Evolutionary conservation across 345 rosid species (phyloP), one percentile per base, ranked within the genome.

Genomic region (Salix brachista): DNA sequence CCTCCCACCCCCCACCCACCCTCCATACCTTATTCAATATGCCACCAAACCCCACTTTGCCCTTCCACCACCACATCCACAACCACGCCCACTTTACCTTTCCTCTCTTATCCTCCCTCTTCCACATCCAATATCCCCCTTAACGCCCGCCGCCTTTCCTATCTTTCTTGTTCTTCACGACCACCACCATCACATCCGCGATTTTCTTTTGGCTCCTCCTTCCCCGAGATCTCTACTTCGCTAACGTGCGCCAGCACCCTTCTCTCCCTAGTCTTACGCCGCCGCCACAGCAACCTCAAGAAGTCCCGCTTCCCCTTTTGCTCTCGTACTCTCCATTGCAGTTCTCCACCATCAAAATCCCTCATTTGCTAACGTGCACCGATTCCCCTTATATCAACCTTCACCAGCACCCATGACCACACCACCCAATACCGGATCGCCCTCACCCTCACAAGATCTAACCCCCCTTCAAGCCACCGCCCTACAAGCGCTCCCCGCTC

Each of bases 21-120:
- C 6, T 77, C 72, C 52, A 41, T 69, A 54, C 50, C 26, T 21
- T 32, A 71, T 25, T 72, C 82, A 86, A 83, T 85, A 85, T 85
- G 87, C 66, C 88, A 67, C 80, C 89, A 70, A 79, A 77, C 81
- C 79, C 88, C 86, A 78, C 85, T 77, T 66, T 50, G 81, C 67
- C 81, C 62, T n/a, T 71, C 78, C 83, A 28, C 84, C 75, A 64
- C 82, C 76, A 77, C 79, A 60, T 50, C 74, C 64, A 17, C 72
- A 41, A 2, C 56, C 36, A 58, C 65, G 0, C 1, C 71, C 71
- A 39, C 44, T n/a, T 25, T 23, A 5, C 50, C n/a, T 37, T n/a
- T n/a, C 0, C 61, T 60, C 70, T 52, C 67, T 74, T 44, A 19
- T 42, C 46, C 64, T 37, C 78, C 61, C n/a, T 65, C 1, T 74